A percentile compares a stretch with the other conserved stretches of the same genome.
Evolutionary conservation across 495 filamentous ascomycete genomes (phyloP).

Genomic region (Achaetomiella virescens): DNA sequence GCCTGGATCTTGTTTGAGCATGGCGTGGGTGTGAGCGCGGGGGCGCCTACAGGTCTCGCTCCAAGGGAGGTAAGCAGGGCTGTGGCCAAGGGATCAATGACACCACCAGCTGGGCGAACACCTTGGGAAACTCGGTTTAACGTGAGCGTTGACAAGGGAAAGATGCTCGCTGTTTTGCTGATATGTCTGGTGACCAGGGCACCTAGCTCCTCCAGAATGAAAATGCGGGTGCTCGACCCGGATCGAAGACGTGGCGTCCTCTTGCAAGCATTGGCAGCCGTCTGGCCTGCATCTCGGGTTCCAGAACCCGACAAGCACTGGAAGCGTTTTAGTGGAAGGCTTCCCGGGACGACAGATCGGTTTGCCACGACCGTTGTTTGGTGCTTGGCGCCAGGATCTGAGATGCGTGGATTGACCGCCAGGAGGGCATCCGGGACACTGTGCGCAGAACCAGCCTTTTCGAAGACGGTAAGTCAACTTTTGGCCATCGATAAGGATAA

Average conservation of each 20-base stretch:
- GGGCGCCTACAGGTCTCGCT: background rate
- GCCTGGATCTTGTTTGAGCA: background rate
- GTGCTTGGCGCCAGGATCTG: background rate
- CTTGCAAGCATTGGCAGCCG: background rate
- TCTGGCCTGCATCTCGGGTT: background rate
- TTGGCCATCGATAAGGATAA: background rate
- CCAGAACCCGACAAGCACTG: background rate
- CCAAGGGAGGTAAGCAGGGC: no score
- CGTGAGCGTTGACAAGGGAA: background rate
- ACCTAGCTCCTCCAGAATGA: background rate
- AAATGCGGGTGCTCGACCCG: background rate
- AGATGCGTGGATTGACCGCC: background rate
- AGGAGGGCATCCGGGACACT: background rate
- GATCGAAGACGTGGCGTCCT: slow-evolving; percentile 1
- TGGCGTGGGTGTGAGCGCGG: background rate
- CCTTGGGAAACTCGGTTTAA: background rate
- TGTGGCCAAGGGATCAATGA: background rate
- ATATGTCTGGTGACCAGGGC: background rate
- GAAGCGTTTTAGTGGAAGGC: no score
- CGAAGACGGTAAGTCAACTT: no score
- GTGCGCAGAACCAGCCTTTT: background rate
- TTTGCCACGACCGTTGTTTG: background rate
- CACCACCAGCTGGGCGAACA: background rate
- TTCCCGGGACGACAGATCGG: background rate
- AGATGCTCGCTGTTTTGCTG: background rate